Percentiles rank a stretch among this genome's conserved stretches.
Conservation (phyloP, 495 filamentous ascomycete genomes). For the Annulohypoxylon moriforme region DNA sequence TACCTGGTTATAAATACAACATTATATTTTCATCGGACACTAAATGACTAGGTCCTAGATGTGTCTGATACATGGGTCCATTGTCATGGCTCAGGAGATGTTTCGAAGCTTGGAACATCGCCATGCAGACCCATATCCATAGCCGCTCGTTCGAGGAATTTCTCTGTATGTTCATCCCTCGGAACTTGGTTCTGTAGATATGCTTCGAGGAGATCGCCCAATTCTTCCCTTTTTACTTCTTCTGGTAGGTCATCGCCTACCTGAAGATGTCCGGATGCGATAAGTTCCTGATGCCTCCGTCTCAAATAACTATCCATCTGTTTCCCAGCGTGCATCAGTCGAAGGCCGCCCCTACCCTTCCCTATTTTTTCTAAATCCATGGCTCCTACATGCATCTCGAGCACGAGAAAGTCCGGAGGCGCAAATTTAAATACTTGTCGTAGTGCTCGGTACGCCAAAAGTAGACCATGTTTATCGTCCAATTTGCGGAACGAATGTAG, state of each 20-base stretch:
- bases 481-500: constrained; percentile 60
- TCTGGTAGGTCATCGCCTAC: constrained; percentile 20
- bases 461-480: constrained; percentile 62
- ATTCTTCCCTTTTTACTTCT: constrained; percentile 41
- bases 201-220: constrained; percentile 41
- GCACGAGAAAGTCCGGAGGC: constrained; percentile 54
- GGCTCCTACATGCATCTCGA: constrained; percentile 55
- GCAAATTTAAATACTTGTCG: constrained; percentile 63
- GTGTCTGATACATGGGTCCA: constrained; percentile 8
- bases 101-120: neutral
- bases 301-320: constrained; percentile 47
- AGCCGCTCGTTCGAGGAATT: constrained; percentile 57
- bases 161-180: constrained; percentile 53
- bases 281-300: constrained; percentile 35
- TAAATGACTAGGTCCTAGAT: neutral
- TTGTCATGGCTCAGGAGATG: neutral
- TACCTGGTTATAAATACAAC: neutral
- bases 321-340: constrained; percentile 48
- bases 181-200: constrained; percentile 45
- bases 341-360: constrained; percentile 48
- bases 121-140: constrained; percentile 65
- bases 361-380: constrained; percentile 49
- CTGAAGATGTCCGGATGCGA: constrained; percentile 23
- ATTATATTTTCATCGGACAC: neutral
- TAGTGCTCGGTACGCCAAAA: constrained; percentile 70